Evolutionary conservation across 306 rosid species (phyloP).

Genomic region (Pterocarpus santalinus): DNA sequence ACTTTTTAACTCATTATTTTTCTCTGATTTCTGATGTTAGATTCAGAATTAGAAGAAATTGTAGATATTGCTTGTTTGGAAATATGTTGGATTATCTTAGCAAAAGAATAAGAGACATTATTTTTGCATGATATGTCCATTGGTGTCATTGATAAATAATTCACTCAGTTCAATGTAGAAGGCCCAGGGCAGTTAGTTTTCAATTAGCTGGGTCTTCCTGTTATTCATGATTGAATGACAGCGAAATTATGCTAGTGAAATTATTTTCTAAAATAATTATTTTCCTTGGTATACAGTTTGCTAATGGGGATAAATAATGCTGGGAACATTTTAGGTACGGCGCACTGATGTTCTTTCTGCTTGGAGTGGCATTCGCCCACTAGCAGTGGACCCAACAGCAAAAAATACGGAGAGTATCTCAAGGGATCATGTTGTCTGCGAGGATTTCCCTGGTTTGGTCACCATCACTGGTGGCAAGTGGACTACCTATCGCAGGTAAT

Average conservation of each 20-base stretch:
- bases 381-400: constrained; percentile 90
- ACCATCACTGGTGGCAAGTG: constrained; percentile 99
- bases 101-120: background rate
- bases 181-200: too few species aligned
- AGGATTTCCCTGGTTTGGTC: constrained; percentile 97
- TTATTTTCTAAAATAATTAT: constrained; percentile 2
- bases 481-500: constrained; percentile 99
- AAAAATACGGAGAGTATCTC: constrained; percentile 91
- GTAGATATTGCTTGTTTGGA: constrained; percentile 43
- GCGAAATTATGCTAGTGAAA: constrained; percentile 26
- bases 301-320: constrained; percentile 48
- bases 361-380: constrained; percentile 99
- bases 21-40: constrained; percentile 27
- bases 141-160: constrained; percentile 17
- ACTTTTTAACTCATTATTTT: background rate
- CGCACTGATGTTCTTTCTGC: constrained; percentile 97
- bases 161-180: constrained; percentile 15
- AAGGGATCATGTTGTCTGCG: constrained; percentile 98
- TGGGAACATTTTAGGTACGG: constrained; percentile 73
- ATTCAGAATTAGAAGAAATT: constrained; percentile 31
- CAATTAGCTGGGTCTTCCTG: background rate
- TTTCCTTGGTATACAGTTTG: constrained; percentile 31
- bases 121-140: constrained; percentile 26
- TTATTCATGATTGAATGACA: constrained; percentile 28
- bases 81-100: constrained; percentile 22